Evolutionary conservation across 108 stramenopile genomes (phyloP).

Genomic region (Chaetoceros muelleri): DNA sequence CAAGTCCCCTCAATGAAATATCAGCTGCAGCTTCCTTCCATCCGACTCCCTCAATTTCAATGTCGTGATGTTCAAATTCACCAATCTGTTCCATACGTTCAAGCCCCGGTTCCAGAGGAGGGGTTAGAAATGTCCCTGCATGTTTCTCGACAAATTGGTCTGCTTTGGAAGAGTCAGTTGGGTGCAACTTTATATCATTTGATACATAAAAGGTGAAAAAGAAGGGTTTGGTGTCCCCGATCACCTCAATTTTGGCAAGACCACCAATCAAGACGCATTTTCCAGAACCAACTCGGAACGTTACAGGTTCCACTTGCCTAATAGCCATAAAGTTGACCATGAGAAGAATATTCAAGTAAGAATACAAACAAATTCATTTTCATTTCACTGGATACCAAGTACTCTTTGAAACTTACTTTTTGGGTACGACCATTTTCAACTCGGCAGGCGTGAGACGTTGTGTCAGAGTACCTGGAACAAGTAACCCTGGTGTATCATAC

Average conservation of each 20-base stretch:
- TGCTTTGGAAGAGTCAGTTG: slow-evolving; percentile 50
- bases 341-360: slow-evolving; percentile 1
- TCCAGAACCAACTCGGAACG: slow-evolving; percentile 68
- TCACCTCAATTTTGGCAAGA: slow-evolving; percentile 70
- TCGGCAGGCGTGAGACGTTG: slow-evolving; percentile 80
- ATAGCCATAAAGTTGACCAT: neutral
- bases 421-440: slow-evolving; percentile 81
- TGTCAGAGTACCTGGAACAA: slow-evolving; percentile 75
- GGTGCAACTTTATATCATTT: slow-evolving; percentile 92
- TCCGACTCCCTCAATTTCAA: slow-evolving; percentile 79
- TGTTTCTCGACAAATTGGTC: slow-evolving; percentile 81
- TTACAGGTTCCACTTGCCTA: slow-evolving; percentile 77
- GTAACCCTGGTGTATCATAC: slow-evolving; percentile 83
- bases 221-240: slow-evolving; percentile 79
- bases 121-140: slow-evolving; percentile 82
- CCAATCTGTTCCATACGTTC: slow-evolving; percentile 81
- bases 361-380: neutral
- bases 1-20: slow-evolving; percentile 87
- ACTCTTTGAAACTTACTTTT: slow-evolving; percentile 65
- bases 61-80: slow-evolving; percentile 72
- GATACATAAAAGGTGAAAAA: slow-evolving; percentile 93
- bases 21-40: slow-evolving; percentile 95
- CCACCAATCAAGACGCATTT: slow-evolving; percentile 81
- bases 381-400: neutral
- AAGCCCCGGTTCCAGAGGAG: slow-evolving; percentile 67